Evolutionary conservation across 2,329 filamentous ascomycete genomes (phyloP).

Genomic region (Pseudopithomyces chartarum): DNA sequence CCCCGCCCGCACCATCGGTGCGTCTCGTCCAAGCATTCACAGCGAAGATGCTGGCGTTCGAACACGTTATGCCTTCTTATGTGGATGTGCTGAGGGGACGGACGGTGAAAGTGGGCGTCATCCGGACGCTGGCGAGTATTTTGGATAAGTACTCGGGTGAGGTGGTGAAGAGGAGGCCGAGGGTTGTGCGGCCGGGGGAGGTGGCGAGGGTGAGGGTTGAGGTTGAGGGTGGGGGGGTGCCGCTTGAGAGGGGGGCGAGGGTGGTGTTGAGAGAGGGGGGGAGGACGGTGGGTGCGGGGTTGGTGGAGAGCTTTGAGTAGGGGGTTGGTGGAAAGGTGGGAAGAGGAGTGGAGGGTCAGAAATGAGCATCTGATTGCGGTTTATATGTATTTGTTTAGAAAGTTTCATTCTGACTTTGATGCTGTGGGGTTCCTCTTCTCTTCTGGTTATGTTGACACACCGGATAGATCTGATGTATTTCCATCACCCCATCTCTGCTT

Average conservation of each 20-base stretch:
- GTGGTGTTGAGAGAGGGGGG: slow-evolving; percentile 82
- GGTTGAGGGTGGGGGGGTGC: slow-evolving; percentile 65
- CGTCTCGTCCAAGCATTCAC: slow-evolving; percentile 74
- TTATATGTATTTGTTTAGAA: too few species aligned
- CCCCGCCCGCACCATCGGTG: slow-evolving; percentile 69
- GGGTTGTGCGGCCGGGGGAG: slow-evolving; percentile 77
- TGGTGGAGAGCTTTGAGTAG: slow-evolving; percentile 63
- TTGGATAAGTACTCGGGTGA: slow-evolving; percentile 80
- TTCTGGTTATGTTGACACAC: too few species aligned
- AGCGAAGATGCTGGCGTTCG: slow-evolving; percentile 85
- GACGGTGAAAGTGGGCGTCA: slow-evolving; percentile 76
- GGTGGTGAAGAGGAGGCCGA: slow-evolving; percentile 81
- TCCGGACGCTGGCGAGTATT: slow-evolving; percentile 72
- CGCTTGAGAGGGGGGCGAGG: slow-evolving; percentile 78
- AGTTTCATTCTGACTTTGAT: too few species aligned
- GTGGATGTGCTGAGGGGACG: slow-evolving; percentile 88
- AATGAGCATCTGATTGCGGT: too few species aligned
- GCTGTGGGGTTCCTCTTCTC: too few species aligned
- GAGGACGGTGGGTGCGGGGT: slow-evolving; percentile 83
- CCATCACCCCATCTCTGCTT: too few species aligned
- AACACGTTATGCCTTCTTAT: slow-evolving; percentile 84
- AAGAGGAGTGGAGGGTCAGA: too few species aligned
- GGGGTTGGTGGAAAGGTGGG: too few species aligned
- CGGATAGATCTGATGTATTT: too few species aligned
- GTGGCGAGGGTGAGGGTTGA: slow-evolving; percentile 80